Evolutionary conservation across 805 yeast species (phyloP).

Genomic region (Priceomyces medius): DNA sequence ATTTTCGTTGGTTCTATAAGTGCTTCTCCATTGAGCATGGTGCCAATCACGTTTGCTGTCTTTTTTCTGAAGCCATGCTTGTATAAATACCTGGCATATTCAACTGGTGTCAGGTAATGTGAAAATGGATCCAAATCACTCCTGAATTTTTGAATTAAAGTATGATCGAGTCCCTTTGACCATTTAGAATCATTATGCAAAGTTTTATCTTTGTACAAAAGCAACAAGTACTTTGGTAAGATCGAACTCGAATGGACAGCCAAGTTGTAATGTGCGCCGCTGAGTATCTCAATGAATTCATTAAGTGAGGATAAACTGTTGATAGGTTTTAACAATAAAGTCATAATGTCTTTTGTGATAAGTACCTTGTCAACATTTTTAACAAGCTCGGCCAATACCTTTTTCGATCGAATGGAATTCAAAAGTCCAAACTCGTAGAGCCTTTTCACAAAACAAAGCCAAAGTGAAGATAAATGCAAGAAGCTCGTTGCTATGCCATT

Average conservation of each 20-base stretch:
- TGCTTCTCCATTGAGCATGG: constrained; percentile 39
- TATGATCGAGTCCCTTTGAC: constrained; percentile 16
- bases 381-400: constrained; percentile 25
- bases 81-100: constrained; percentile 30
- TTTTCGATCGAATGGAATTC: constrained; percentile 25
- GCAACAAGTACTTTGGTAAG: constrained; percentile 28
- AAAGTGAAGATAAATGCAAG: constrained; percentile 26
- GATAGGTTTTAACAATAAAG: constrained; percentile 30
- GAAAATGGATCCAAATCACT: constrained; percentile 1
- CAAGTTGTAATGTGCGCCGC: constrained; percentile 9
- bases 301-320: constrained; percentile 22
- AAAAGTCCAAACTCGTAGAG: constrained; percentile 32
- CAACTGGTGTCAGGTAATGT: constrained; percentile 6
- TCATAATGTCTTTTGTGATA: constrained; percentile 34
- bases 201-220: constrained; percentile 18
- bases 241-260: constrained; percentile 18
- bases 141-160: background rate
- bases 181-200: constrained; percentile 6
- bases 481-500: constrained; percentile 25
- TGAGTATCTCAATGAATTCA: constrained; percentile 15
- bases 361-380: constrained; percentile 18
- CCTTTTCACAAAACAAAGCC: constrained; percentile 37
- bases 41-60: constrained; percentile 28
- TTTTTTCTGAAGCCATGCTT: constrained; percentile 18
- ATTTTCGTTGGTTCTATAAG: constrained; percentile 25